Base-by-base conservation (phyloP, 192 early-diverging fungal species). In the Coemansia sp. region DNA sequence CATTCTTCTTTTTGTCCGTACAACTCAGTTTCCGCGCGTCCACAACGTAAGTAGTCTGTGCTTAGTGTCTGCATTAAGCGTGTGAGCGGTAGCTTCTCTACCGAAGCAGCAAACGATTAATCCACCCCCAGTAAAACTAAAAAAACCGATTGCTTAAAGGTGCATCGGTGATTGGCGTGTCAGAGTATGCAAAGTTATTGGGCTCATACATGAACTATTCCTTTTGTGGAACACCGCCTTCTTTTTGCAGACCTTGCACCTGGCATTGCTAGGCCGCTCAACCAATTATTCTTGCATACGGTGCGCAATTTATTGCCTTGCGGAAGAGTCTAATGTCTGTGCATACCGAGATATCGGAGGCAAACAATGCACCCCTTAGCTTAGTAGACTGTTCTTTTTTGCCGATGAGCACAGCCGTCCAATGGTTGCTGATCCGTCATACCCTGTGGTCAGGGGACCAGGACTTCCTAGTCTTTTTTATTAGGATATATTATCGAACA, bases 361-460 rank as follows among this genome's bases (percentile, higher is more conserved):
- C 51, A 53, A 53, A 53, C 26, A 26, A 53, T 53, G 51, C 51
- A 31, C 51, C 51, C 51, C 51, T 31, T 43, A 43, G 16, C 18
- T 9, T 18, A 20, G 43, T 6, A 18, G 43, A 45, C 31, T 31
- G 51, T 53, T 26, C 26, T 31, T 31, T 53, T 53, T 53, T 24
- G 51, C 31, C 28, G 24, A 31, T 31, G 31, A 13, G 16, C 24
- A 11, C 48, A 53, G 13, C 28, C 24, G 24, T 33, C 51, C 43
- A 28, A 26, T 33, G 13, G 26, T 28, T 28, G 51, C 28, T 53
- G 51, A 33, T 31, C 51, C 14, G 51, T 28, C 24, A 31, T 13
- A 16, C 24, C 13, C 51, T 53, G 51, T 28, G 24, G 28, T 33
- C 51, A 53, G 51, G 13, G 48, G 24, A 14, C 48, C 48, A 26